A percentile compares a stretch with the other conserved stretches of the same genome.
phyloP scores from a whole-genome alignment of 2,329 filamentous ascomycete species.

The Talaromyces sp. region DNA sequence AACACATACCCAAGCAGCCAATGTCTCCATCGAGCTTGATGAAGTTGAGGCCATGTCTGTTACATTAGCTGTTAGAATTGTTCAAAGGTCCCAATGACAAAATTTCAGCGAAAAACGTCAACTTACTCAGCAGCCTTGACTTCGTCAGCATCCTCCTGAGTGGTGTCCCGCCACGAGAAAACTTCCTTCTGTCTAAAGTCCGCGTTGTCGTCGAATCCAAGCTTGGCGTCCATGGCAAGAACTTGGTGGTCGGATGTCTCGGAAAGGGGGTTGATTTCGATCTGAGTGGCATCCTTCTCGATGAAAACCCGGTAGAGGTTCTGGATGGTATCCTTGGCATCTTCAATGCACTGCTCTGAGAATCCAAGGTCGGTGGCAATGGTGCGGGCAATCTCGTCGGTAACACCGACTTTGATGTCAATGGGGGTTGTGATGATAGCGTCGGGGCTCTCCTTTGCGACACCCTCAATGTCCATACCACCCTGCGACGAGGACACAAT shows the following conservation, averaged over 20 bases:
- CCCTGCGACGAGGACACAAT: slow-evolving; percentile 98
- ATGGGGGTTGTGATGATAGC: slow-evolving; percentile 93
- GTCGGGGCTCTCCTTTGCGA: slow-evolving; percentile 95
- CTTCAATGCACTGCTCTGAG: slow-evolving; percentile 94
- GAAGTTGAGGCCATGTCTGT: slow-evolving; percentile 78
- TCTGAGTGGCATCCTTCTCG: slow-evolving; percentile 98
- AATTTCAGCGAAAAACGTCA: no score
- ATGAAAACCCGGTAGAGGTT: slow-evolving; percentile 98
- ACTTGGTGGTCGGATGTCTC: slow-evolving; percentile 98
- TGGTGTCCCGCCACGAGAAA: slow-evolving; percentile 87
- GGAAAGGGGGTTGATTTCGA: slow-evolving; percentile 98
- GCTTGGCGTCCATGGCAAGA: slow-evolving; percentile 98
- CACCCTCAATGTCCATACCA: slow-evolving; percentile 98
- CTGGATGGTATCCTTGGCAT: slow-evolving; percentile 93
- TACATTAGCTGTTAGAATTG: not conserved
- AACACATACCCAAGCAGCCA: slow-evolving; percentile 65
- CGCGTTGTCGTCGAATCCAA: slow-evolving; percentile 97
- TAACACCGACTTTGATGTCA: slow-evolving; percentile 91
- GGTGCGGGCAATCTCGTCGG: slow-evolving; percentile 84
- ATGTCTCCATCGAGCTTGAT: slow-evolving; percentile 99
- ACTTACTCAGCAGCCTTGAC: slow-evolving; percentile 84
- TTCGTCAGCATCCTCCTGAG: slow-evolving; percentile 95
- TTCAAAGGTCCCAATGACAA: not conserved
- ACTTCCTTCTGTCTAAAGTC: slow-evolving; percentile 97
- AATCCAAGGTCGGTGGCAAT: slow-evolving; percentile 93